These are phyloP conservation scores for Talaromyces sp. DNA, from an alignment of 2,329 filamentous ascomycete genomes.

Conservation along the genomic window DNA sequence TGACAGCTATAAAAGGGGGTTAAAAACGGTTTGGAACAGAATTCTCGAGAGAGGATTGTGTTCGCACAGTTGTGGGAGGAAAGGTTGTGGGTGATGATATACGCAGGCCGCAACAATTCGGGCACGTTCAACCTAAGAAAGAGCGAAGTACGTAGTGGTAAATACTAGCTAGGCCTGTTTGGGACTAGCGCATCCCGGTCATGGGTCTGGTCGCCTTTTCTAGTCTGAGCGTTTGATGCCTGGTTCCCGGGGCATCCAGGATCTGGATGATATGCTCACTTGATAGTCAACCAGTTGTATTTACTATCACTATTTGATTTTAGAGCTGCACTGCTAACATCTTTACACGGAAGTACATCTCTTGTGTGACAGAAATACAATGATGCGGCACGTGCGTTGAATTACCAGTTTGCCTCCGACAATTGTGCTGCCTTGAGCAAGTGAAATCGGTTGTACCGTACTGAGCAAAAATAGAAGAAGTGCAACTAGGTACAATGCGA, in stretches of 20 bases:
- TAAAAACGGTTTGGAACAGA: background rate
- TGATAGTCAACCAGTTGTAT: background rate
- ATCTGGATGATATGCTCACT: background rate
- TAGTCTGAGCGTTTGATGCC: background rate
- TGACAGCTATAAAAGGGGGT: background rate
- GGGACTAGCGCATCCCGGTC: background rate
- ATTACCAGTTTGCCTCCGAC: constrained; percentile 6
- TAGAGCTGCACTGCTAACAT: background rate
- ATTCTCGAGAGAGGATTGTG: constrained; percentile 1
- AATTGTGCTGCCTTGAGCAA: constrained; percentile 18
- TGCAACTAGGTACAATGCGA: background rate
- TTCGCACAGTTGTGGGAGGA: background rate
- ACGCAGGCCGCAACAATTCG: constrained; percentile 16
- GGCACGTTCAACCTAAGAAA: background rate
- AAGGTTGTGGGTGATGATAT: background rate
- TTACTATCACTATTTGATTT: background rate
- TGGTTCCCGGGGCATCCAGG: background rate
- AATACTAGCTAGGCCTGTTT: constrained; percentile 3
- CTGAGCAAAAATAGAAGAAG: background rate
- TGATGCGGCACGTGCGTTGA: background rate
- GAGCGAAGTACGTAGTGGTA: constrained; percentile 3
- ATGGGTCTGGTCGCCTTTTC: background rate
- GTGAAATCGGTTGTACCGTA: background rate
- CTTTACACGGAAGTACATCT: background rate
- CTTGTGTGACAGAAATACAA: background rate